These are phyloP conservation scores for Colletotrichum karsti DNA, from an alignment of 2,329 filamentous ascomycete genomes.

Conservation along the genomic window DNA sequence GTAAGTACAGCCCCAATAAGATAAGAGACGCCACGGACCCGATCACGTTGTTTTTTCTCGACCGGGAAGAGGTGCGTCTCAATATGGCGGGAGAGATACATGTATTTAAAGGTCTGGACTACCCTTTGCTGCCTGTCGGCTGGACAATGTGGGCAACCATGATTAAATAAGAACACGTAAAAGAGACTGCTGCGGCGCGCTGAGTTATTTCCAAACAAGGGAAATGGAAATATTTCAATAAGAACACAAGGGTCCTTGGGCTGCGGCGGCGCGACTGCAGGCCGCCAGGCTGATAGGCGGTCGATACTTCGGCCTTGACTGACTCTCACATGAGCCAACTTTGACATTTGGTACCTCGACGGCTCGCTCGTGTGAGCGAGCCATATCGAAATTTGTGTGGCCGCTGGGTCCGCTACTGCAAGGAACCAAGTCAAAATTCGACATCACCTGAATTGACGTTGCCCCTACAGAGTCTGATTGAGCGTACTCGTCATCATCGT, in stretches of 20 bases:
- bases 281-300: constrained; percentile 1
- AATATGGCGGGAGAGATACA: too few relatives aligned
- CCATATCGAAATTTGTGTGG: not conserved
- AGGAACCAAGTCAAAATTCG: not conserved
- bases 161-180: not conserved
- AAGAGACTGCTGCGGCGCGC: not conserved
- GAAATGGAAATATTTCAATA: not conserved
- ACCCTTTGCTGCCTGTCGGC: not conserved
- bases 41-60: too few relatives aligned
- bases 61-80: too few relatives aligned
- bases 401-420: constrained; percentile 4
- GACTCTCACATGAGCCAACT: constrained; percentile 6
- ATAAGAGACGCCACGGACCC: not conserved
- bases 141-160: not conserved
- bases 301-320: constrained; percentile 6
- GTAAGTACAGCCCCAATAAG: not conserved
- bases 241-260: constrained; percentile 12
- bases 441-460: not conserved
- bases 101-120: not conserved
- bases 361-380: too few relatives aligned
- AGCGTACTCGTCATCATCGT: not conserved
- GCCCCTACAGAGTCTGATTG: constrained; percentile 12
- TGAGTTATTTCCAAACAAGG: constrained; percentile 8
- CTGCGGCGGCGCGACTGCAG: constrained; percentile 12
- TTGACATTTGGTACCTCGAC: too few relatives aligned